A percentile compares a stretch with the other conserved stretches of the same genome.
Conservation (phyloP, 441 rosid species). For the Erodium chrysanthum region DNA sequence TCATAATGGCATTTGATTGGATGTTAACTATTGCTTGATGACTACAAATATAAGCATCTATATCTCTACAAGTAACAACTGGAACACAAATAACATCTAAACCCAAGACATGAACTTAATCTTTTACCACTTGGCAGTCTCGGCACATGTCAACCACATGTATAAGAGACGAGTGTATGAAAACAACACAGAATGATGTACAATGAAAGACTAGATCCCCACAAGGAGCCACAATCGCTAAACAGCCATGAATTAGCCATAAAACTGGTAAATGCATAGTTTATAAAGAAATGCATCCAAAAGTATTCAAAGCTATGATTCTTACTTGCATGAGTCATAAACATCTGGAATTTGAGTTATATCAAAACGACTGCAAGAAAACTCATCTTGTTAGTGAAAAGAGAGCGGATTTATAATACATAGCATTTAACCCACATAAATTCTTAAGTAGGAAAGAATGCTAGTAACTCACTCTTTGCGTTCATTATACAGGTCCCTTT, state of each 20-base stretch:
- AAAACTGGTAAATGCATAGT: background rate
- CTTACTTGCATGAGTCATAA: slow-evolving; percentile 99
- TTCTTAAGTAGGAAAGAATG: background rate
- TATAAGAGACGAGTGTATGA: background rate
- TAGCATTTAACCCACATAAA: background rate
- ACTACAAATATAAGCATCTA: background rate
- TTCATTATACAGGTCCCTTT: slow-evolving; percentile 94
- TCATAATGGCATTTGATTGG: background rate
- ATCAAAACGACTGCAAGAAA: slow-evolving; percentile 57
- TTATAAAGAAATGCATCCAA: background rate
- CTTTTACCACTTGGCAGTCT: background rate
- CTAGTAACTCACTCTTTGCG: slow-evolving; percentile 68
- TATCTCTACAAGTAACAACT: background rate
- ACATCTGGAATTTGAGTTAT: slow-evolving; percentile 99
- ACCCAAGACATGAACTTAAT: background rate
- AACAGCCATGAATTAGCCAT: slow-evolving; percentile 1
- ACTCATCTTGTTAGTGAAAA: background rate
- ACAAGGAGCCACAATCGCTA: background rate
- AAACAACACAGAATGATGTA: background rate
- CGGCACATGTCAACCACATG: background rate
- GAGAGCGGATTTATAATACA: background rate
- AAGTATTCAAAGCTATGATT: slow-evolving; percentile 20
- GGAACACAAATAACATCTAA: background rate
- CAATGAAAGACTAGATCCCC: background rate
- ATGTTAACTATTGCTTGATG: background rate